phyloP scores from a whole-genome alignment of 768 basidiomycete genomes.

The Trametes punicea region DNA sequence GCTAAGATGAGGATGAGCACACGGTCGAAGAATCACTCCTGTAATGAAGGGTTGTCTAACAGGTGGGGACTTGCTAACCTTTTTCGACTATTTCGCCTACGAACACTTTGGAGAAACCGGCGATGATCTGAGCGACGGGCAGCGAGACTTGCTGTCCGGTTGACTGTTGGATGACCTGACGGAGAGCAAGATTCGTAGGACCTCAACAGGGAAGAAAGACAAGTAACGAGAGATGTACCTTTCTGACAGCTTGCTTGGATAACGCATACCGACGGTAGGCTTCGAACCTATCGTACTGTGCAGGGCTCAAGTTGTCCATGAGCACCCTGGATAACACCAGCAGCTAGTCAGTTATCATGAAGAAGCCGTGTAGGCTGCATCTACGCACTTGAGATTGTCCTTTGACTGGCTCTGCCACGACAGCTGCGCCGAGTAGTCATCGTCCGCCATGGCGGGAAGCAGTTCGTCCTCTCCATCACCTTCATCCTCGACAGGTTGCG shows the following conservation, averaged over 20 bases:
- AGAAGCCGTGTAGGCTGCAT: neutral
- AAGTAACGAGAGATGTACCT: conserved; percentile 57
- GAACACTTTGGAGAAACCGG: conserved; percentile 88
- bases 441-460: conserved; percentile 83
- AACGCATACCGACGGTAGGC: conserved; percentile 82
- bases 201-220: too few relatives aligned
- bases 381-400: conserved; percentile 72
- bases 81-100: conserved; percentile 91
- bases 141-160: conserved; percentile 80
- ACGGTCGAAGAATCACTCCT: neutral
- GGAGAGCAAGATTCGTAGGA: too few relatives aligned
- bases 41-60: too few relatives aligned
- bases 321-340: conserved; percentile 54
- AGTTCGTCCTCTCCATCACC: conserved; percentile 77
- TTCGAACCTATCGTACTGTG: conserved; percentile 87
- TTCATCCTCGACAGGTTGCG: conserved; percentile 41
- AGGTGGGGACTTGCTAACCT: too few relatives aligned
- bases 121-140: conserved; percentile 85
- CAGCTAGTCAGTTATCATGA: neutral
- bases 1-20: conserved; percentile 34
- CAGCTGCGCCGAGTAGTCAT: conserved; percentile 80
- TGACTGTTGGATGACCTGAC: conserved; percentile 78
- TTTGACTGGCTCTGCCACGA: conserved; percentile 87
- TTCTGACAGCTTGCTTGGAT: conserved; percentile 78
- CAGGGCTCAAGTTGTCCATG: conserved; percentile 83